Base-by-base conservation (phyloP, 768 basidiomycete species). In the Chlorophyllum brunneum region DNA sequence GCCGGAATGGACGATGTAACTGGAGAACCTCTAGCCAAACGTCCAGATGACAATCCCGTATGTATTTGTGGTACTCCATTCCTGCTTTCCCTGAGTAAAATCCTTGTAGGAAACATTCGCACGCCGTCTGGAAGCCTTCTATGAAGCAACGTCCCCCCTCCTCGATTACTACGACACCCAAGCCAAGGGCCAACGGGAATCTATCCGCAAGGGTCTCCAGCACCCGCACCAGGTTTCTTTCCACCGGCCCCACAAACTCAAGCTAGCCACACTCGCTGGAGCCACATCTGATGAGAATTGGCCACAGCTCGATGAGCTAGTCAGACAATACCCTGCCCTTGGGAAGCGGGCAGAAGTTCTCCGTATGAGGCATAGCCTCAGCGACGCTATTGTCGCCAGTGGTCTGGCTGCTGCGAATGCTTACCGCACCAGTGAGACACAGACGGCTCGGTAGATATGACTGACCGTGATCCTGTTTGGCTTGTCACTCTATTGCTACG, bases 21-120 rank as follows among this genome's bases (percentile, higher is more conserved):
- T 0, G 92, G 91, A 22, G 92, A 95, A 62, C 82, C 85, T 4
- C 74, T 95, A n/a, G 82, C 77, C n/a, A 88, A 86, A 60, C 79
- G 93, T 23, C 87, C 90, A 13, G 93, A 95, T 62, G 93, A 95
- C 63, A 88, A 88, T 65, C 89, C 92, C 3, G 92, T 92, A 62
- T 46, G 85, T 73, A 20, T 45, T 48, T 38, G n/a, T 9, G 38
- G 41, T 46, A n/a, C 22, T n/a, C 31, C 33, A 22, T 52, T 31
- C 29, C 34, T 18, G 51, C 30, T 13, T 31, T 8, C 45, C 7
- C 45, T 60, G 46, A 51, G 43, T 58, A 54, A 44, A 36, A 26
- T 43, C 41, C 15, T 26, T 44, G 11, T 65, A 93, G 92, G 86
- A 89, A 66, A 74, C 82, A 29, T 93, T 93, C 65, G 74, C 82